Evolutionary conservation across 352 stramenopile species (phyloP), one percentile per base, ranked within the genome.

Genomic region (Phytopythium helicoides): DNA sequence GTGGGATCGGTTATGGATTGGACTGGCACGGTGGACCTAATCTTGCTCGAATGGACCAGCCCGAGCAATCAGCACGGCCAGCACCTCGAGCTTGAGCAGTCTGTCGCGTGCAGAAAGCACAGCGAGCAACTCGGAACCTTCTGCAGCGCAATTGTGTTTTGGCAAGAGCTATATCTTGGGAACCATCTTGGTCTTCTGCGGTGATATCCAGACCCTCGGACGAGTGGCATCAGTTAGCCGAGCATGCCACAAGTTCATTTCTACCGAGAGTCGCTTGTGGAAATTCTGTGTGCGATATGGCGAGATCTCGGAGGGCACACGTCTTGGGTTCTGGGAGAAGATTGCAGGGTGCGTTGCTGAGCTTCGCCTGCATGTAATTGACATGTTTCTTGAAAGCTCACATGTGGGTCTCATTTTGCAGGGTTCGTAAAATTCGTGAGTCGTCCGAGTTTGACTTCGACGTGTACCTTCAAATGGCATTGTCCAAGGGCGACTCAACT

Each of bases 281-380:
- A 84, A 79, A n/a, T 94, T 90, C 60, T 92, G 80, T 50, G 81
- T 93, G 10, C 82, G 85, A 12, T 92, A 89, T 40, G 82, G 82
- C n/a, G 66, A 78, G 3, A 64, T 93, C 19, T 62, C 78, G 6
- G 50, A 70, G 15, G 61, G 56, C 46, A 53, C 84, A 5, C 85
- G 85, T 31, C 78, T 89, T n/a, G 57, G 62, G 23, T 94, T 89
- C 48, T 94, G 85, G 85, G 78, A 89, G 55, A 76, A 89, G 51
- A 68, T 56, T 14, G 63, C 72, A 7, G 49, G 44, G 68, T 75
- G 67, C 14, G 49, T 46, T 49, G 19, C 23, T 66, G 22, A n/a
- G n/a, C n/a, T n/a, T n/a, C n/a, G n/a, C n/a, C 16, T n/a, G 16
- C 21, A 42, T 15, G 21, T 12, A 21, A 16, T 33, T 18, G 23